Conservation (phyloP, 2,329 filamentous ascomycete genomes). For the Aspergillus niger region DNA sequence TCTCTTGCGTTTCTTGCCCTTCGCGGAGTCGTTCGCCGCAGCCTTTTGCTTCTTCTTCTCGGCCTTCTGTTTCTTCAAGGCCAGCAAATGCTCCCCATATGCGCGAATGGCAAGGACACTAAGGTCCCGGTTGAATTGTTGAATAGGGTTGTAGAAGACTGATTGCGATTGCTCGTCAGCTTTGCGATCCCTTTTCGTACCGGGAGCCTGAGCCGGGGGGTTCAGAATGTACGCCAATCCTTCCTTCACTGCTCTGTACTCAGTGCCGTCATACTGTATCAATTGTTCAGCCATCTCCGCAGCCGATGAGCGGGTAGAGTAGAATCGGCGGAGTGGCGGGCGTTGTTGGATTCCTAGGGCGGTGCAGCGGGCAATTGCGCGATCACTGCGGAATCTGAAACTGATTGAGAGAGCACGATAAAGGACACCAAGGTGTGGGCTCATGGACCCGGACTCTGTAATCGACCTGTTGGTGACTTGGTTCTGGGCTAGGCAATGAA, state of each 20-base stretch:
- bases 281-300: conserved; percentile 20
- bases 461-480: too few species aligned
- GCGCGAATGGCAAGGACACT: conserved; percentile 90
- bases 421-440: neutral
- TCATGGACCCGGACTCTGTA: conserved; percentile 1
- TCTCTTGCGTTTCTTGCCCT: conserved; percentile 43
- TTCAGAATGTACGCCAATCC: conserved; percentile 69
- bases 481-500: too few species aligned
- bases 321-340: conserved; percentile 2
- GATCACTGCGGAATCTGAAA: neutral
- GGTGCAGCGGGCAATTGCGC: neutral
- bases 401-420: neutral
- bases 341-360: neutral
- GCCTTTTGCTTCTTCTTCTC: conserved; percentile 41
- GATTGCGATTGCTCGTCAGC: conserved; percentile 66
- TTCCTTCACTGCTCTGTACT: conserved; percentile 65
- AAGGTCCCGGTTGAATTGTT: conserved; percentile 96
- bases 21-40: conserved; percentile 35
- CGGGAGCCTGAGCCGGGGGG: conserved; percentile 52
- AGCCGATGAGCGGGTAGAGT: conserved; percentile 13
- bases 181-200: conserved; percentile 45
- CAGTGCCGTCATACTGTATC: conserved; percentile 51
- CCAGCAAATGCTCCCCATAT: conserved; percentile 69
- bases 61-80: conserved; percentile 56
- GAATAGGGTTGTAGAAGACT: conserved; percentile 98